Percentiles rank a stretch among this genome's conserved stretches.
Conservation (phyloP, 371 early-diverging fungal species). For the Funneliformis caledonium region DNA sequence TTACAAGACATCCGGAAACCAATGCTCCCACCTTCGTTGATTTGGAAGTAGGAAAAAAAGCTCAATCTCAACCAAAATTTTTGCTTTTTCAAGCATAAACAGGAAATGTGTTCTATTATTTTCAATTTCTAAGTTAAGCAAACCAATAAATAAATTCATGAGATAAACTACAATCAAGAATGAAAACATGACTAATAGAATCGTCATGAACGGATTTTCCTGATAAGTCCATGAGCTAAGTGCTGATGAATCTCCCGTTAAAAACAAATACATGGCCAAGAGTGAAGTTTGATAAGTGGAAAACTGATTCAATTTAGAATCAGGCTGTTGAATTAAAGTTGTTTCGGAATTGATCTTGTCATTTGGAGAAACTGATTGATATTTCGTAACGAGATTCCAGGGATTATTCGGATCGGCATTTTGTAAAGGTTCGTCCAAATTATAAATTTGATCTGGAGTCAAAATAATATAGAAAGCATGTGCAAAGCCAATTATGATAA, state of each 20-base stretch:
- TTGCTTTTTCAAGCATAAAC: no score
- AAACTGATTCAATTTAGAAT: neutral
- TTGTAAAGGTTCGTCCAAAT: neutral
- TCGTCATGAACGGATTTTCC: neutral
- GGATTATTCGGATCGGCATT: conserved; percentile 27
- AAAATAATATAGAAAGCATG: neutral
- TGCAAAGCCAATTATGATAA: neutral
- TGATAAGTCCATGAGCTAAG: neutral
- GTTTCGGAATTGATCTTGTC: neutral
- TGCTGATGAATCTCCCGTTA: neutral
- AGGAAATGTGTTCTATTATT: no score
- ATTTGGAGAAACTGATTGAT: neutral
- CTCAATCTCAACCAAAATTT: no score
- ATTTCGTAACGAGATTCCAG: conserved; percentile 1
- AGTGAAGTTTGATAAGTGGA: neutral
- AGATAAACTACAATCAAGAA: no score
- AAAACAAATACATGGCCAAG: neutral
- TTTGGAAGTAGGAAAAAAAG: no score
- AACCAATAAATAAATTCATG: no score
- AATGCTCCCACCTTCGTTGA: no score
- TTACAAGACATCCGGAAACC: no score
- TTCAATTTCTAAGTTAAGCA: no score
- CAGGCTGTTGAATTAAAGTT: neutral
- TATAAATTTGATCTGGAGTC: neutral
- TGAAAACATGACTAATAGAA: neutral